Base-by-base conservation (phyloP, 305 asterid genomes). In the Fraxinus latifolia region DNA sequence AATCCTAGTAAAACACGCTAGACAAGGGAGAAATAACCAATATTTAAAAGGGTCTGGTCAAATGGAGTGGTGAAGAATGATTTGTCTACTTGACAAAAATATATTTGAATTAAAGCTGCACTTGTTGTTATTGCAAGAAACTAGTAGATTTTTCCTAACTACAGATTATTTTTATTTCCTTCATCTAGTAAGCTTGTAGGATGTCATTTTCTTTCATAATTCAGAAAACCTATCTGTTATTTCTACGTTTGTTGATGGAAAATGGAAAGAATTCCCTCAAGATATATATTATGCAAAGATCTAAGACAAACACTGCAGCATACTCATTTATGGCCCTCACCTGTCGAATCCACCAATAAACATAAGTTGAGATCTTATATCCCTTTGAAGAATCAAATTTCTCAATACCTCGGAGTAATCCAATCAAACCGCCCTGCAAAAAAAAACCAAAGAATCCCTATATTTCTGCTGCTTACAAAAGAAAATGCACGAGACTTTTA, bases 291-390 rank as follows among this genome's bases (percentile, higher is more conserved):
- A 58, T 19, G 70, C 70, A 67, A 67, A 27, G 14, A 27, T n/a
- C 7, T 14, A 27, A 25, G n/a, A 67, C 33, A 23, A 27, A 27
- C 33, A 67, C 17, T 11, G 17, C 36, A 65, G 73, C 33, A 65
- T 65, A 27, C 74, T 67, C 74, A 11, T 12, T 67, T 3, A 77
- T 81, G 3, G 68, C 80, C 31, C 86, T 60, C 82, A 95, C 98
- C 98, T 93, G 98, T 60, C 98, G 93, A 82, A 95, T 95, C 98
- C 98, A 95, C 99, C 99, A 95, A 81, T 94, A 95, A 74, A 95
- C 99, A 79, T 95, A 95, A 65, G 99, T 95, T n/a, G 99, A 95
- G 81, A 95, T 93, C 92, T 91, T 95, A 86, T 91, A 94, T 55
- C 99, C 99, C 90, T 92, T 95, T 5, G 97, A 91, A 75, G 97